Conservation (phyloP, 202 grass and related monocot species). For the Digitaria exilis region DNA sequence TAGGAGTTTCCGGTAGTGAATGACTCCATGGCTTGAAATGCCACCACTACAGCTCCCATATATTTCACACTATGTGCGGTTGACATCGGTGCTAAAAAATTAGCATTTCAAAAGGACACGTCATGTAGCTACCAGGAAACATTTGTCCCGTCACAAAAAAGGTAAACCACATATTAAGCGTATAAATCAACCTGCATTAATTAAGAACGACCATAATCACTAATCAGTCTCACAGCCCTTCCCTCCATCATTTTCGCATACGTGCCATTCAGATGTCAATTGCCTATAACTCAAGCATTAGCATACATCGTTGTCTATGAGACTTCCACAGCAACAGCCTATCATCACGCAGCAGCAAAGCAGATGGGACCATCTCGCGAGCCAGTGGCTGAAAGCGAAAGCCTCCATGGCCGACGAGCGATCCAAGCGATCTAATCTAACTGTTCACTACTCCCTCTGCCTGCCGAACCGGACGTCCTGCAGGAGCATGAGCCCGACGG, state of each 20-base stretch:
- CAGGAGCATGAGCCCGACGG: slow-evolving; percentile 59
- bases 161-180: not conserved
- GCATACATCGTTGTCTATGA: not conserved
- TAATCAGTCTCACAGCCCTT: not conserved
- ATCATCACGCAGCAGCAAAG: not conserved
- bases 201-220: not conserved
- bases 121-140: not conserved
- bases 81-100: not conserved
- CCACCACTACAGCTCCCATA: no score
- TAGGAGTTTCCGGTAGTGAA: no score
- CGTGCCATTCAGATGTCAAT: not conserved
- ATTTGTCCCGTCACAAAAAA: not conserved
- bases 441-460: slow-evolving; percentile 11
- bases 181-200: not conserved
- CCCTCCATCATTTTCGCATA: not conserved
- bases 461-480: slow-evolving; percentile 41
- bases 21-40: no score
- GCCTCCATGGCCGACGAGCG: not conserved
- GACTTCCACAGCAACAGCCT: not conserved
- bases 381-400: not conserved
- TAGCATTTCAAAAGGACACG: not conserved
- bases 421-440: not conserved
- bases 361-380: not conserved
- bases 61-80: not conserved
- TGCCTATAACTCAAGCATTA: not conserved